These are phyloP conservation scores for Pestalotiopsis fici DNA, from an alignment of 2,329 filamentous ascomycete species.

Conservation along the genomic window DNA sequence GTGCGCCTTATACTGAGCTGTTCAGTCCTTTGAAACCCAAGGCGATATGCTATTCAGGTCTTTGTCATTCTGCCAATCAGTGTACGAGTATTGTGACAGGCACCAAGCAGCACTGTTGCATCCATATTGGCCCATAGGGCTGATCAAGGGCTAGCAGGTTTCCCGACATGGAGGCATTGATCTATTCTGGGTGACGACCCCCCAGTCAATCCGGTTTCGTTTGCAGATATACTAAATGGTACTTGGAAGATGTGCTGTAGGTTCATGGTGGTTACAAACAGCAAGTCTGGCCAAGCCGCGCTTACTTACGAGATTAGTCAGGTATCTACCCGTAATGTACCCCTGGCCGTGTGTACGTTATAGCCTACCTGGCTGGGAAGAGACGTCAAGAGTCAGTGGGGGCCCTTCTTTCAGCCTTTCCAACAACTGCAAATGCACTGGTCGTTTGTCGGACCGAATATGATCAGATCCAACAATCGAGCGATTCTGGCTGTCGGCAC, in stretches of 20 bases:
- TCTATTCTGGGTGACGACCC: background rate
- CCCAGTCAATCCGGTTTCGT: background rate
- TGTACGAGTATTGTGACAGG: background rate
- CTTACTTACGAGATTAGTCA: background rate
- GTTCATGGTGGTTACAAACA: background rate
- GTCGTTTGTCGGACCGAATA: too few species aligned
- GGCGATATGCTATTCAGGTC: background rate
- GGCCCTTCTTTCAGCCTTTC: too few species aligned
- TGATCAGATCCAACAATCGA: too few species aligned
- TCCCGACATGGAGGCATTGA: background rate
- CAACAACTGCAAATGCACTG: too few species aligned
- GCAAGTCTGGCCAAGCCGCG: background rate
- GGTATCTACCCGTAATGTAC: too few species aligned
- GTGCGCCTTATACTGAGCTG: too few species aligned
- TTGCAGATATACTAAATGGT: background rate
- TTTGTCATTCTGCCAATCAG: background rate
- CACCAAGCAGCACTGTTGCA: background rate
- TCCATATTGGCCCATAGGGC: background rate
- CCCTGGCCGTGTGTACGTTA: too few species aligned
- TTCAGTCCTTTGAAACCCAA: too few species aligned
- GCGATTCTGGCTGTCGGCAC: too few species aligned
- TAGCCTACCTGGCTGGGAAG: too few species aligned
- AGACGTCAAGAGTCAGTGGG: too few species aligned
- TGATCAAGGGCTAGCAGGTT: background rate
- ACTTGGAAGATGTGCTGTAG: background rate